These are phyloP conservation scores for Phytophthora chlamydospora DNA, from an alignment of 352 stramenopile genomes.

Conservation along the genomic window DNA sequence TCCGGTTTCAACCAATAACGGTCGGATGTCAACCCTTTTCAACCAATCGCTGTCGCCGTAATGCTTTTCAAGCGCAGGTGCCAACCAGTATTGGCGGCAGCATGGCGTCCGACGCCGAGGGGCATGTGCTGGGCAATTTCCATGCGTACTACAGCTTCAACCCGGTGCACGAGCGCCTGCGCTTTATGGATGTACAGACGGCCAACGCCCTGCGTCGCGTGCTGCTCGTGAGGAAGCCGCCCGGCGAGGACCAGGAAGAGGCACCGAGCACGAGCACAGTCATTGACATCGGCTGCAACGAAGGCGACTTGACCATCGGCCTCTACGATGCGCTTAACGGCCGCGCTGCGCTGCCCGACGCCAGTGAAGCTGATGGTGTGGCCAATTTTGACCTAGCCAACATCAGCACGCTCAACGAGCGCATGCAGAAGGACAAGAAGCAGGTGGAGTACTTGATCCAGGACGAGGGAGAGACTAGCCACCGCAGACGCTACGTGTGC, in stretches of 20 bases:
- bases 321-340: constrained; percentile 69
- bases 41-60: constrained; percentile 11
- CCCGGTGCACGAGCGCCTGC: constrained; percentile 68
- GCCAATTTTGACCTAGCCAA: constrained; percentile 58
- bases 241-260: constrained; percentile 8
- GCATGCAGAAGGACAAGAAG: constrained; percentile 68
- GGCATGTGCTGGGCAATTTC: constrained; percentile 85
- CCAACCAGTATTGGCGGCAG: constrained; percentile 3
- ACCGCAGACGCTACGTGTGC: constrained; percentile 67
- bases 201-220: constrained; percentile 46
- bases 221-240: constrained; percentile 38
- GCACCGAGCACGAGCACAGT: constrained; percentile 36
- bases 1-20: constrained; percentile 14
- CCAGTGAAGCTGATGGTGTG: constrained; percentile 37
- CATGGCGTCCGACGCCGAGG: constrained; percentile 54
- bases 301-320: constrained; percentile 80
- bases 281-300: constrained; percentile 86
- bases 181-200: constrained; percentile 68
- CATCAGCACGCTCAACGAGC: constrained; percentile 73
- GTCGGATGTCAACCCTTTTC: constrained; percentile 5
- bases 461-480: constrained; percentile 58
- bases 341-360: constrained; percentile 9
- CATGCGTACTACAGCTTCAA: constrained; percentile 90
- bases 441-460: constrained; percentile 63
- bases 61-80: constrained; percentile 15